Evolutionary conservation across 176 grass and related monocot species (phyloP).

Genomic region (Eragrostis curvula): DNA sequence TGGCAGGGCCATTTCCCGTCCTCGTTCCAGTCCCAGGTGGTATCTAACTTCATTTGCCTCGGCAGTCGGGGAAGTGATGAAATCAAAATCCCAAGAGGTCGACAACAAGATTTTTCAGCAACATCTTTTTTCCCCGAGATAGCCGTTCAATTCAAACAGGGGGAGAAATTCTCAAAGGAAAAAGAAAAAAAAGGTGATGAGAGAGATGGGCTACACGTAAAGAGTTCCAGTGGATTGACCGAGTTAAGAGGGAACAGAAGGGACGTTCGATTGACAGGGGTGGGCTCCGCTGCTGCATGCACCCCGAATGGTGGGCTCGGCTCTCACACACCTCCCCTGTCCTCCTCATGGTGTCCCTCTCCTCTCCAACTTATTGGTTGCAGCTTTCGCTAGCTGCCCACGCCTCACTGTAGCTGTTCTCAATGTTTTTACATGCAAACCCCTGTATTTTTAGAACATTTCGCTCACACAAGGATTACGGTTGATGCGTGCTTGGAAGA

Average conservation of each 20-base stretch:
- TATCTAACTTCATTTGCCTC: background rate
- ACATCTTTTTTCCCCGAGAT: too few relatives aligned
- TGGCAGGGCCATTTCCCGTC: background rate
- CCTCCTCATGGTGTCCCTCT: background rate
- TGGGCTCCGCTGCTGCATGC: slow-evolving; percentile 14
- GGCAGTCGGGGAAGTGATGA: too few relatives aligned
- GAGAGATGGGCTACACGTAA: background rate
- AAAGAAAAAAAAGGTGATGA: too few relatives aligned
- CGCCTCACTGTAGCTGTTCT: too few relatives aligned
- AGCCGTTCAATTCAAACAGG: too few relatives aligned
- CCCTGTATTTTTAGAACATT: too few relatives aligned
- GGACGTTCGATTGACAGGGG: slow-evolving; percentile 48
- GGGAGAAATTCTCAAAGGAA: too few relatives aligned
- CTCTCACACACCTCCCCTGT: background rate
- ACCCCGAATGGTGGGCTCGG: background rate
- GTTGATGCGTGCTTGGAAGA: too few relatives aligned
- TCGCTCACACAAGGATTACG: too few relatives aligned
- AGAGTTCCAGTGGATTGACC: slow-evolving; percentile 18
- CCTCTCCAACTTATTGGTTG: background rate
- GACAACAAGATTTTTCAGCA: too few relatives aligned
- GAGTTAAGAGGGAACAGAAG: slow-evolving; percentile 53
- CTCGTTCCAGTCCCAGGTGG: background rate
- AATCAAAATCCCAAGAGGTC: too few relatives aligned
- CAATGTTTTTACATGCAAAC: too few relatives aligned
- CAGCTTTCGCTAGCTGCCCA: background rate